Base-by-base conservation (phyloP, 495 filamentous ascomycete species). In the Lasiosphaeris hirsuta region DNA sequence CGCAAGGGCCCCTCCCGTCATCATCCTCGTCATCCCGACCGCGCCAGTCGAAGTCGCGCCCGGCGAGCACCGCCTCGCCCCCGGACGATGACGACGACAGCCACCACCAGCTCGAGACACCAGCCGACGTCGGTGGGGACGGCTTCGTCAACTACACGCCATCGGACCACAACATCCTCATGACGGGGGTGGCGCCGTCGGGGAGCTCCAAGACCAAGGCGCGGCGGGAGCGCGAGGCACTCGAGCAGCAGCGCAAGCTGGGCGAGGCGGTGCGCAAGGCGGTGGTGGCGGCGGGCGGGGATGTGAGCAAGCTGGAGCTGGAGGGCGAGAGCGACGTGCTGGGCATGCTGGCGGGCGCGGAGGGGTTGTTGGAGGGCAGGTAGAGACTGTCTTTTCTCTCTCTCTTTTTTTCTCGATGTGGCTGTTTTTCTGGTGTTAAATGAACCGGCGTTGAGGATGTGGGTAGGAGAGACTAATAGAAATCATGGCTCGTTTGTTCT, bases 131-230 rank as follows among this genome's bases (percentile, higher is more conserved):
- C 30, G 75, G 75, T 19, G 74, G 68, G 9, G 83, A 87, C 40
- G 85, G 84, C 1, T 98, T 98, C 64, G 90, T 96, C 54, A 97
- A 97, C 69, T 96, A 86, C 73, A 96, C 92, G n/a, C 84, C 91
- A 0, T 66, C 78, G 11, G 95, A 98, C 70, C 86, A 84, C 68
- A 76, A 79, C 37, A 84, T 86, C 67, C 90, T 98, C 17, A 80
- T 98, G 67, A 90, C 83, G 13, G 93, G 93, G 6, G 94, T 98
- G 9, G 94, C 94, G 50, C 94, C 94, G 11, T 89, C 84, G 49
- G 94, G 94, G 37, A 90, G 85, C 62, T 88, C 84, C 49, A 97
- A 97, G 80, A 98, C 94, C 30, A 97, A 96, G 67, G 91, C 90
- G 45, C 74, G 92, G 41, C 75, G 94, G 57, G 94, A 97, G 74